Evolutionary conservation across 306 rosid species (phyloP).

Genomic region (Parietaria judaica): DNA sequence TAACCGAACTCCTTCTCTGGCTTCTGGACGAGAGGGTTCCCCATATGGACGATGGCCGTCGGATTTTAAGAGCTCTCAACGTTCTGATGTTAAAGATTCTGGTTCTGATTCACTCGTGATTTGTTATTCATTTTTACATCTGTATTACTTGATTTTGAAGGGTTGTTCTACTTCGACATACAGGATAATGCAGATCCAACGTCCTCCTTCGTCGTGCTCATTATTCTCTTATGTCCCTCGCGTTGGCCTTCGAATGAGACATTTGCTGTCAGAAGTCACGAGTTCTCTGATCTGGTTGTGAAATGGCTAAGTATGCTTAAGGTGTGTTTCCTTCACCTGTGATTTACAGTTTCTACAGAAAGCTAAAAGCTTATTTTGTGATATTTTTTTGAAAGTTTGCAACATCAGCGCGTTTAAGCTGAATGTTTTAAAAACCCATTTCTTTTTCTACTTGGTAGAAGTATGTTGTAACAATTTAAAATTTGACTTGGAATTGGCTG

Average conservation of each 20-base stretch:
- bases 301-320: constrained; percentile 98
- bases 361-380: no score
- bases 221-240: constrained; percentile 72
- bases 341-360: no score
- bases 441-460: no score
- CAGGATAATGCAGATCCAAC: constrained; percentile 99
- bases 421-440: no score
- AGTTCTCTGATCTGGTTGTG: constrained; percentile 93
- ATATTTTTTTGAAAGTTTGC: no score
- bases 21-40: constrained; percentile 99
- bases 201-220: constrained; percentile 88
- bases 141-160: constrained; percentile 9
- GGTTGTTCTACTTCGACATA: constrained; percentile 12
- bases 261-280: constrained; percentile 79
- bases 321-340: constrained; percentile 30
- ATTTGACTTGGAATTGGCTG: neutral
- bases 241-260: constrained; percentile 99
- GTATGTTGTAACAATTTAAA: no score
- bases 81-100: constrained; percentile 97
- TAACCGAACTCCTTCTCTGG: constrained; percentile 96
- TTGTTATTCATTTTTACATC: neutral
- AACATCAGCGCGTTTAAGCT: no score
- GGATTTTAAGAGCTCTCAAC: constrained; percentile 87
- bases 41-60: constrained; percentile 98
- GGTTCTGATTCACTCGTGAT: constrained; percentile 36